Percentiles rank a stretch among this genome's conserved stretches.
phyloP scores from a whole-genome alignment of 345 rosid genomes.

The Eucalyptus sp. region DNA sequence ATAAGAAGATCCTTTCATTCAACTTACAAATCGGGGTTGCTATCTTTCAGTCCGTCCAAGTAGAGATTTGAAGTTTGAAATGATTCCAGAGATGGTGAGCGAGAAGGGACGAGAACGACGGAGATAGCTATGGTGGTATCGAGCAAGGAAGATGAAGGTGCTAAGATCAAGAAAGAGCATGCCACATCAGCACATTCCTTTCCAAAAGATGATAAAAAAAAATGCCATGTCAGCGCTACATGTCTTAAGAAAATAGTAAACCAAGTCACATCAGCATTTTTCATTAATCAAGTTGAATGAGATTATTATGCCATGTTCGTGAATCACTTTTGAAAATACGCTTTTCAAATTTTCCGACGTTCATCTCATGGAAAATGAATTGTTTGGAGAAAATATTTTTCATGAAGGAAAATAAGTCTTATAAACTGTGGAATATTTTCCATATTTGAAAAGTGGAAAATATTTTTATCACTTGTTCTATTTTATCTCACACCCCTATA shows the following conservation, averaged over 20 bases:
- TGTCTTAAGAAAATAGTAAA: not conserved
- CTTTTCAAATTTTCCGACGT: fast-evolving
- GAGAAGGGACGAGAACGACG: not conserved
- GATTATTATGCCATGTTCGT: fast-evolving
- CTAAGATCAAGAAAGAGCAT: not conserved
- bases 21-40: not conserved
- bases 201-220: not conserved
- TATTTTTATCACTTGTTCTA: too few species aligned
- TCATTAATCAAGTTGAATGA: not conserved
- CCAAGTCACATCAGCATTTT: not conserved
- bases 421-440: too few species aligned
- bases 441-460: too few species aligned
- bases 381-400: fast-evolving
- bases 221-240: fast-evolving
- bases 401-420: fast-evolving
- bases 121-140: not conserved
- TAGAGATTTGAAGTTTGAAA: not conserved
- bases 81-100: not conserved
- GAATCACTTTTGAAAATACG: fast-evolving
- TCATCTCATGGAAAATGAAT: fast-evolving
- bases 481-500: fast-evolving
- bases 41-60: not conserved
- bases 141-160: not conserved
- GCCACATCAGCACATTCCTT: not conserved
- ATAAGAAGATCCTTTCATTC: not conserved